Conservation (phyloP, 2,329 filamentous ascomycete genomes). For the Beauveria rudraprayagi region DNA sequence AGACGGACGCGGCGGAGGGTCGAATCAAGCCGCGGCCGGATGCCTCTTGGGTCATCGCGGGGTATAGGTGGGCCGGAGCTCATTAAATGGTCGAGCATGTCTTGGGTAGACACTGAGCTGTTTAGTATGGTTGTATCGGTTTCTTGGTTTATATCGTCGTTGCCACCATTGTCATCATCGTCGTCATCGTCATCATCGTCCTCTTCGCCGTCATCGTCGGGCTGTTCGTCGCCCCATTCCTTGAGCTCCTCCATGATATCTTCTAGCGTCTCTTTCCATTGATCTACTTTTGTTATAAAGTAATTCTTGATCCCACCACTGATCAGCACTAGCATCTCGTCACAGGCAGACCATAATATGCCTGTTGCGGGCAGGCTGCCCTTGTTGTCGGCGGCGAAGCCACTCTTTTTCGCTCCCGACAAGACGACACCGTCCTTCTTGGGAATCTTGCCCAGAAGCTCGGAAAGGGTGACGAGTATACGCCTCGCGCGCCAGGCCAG, state of each 20-base stretch:
- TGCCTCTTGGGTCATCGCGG: slow-evolving; percentile 51
- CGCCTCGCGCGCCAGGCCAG: slow-evolving; percentile 50
- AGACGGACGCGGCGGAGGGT: slow-evolving; percentile 59
- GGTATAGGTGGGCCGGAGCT: slow-evolving; percentile 53
- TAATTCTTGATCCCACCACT: slow-evolving; percentile 61
- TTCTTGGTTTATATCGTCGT: slow-evolving; percentile 28
- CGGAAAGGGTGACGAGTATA: slow-evolving; percentile 54
- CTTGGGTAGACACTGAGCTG: slow-evolving; percentile 36
- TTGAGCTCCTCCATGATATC: slow-evolving; percentile 82
- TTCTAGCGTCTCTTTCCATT: slow-evolving; percentile 66
- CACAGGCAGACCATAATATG: slow-evolving; percentile 76
- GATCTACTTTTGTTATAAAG: slow-evolving; percentile 61
- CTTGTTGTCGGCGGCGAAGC: slow-evolving; percentile 32
- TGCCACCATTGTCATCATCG: slow-evolving; percentile 35
- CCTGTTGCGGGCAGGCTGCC: slow-evolving; percentile 61
- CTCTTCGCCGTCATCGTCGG: slow-evolving; percentile 51
- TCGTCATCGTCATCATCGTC: slow-evolving; percentile 39
- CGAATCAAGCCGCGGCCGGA: slow-evolving; percentile 57
- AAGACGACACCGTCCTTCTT: slow-evolving; percentile 48
- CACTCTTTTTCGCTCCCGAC: slow-evolving; percentile 19
- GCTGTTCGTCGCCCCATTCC: slow-evolving; percentile 73
- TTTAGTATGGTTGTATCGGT: slow-evolving; percentile 34
- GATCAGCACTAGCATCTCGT: slow-evolving; percentile 58
- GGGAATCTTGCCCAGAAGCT: slow-evolving; percentile 53
- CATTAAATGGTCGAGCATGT: slow-evolving; percentile 62